Evolutionary conservation across 257 asterid genomes (phyloP), one percentile per base, ranked within the genome.

Genomic region (Forsythia viridissima): DNA sequence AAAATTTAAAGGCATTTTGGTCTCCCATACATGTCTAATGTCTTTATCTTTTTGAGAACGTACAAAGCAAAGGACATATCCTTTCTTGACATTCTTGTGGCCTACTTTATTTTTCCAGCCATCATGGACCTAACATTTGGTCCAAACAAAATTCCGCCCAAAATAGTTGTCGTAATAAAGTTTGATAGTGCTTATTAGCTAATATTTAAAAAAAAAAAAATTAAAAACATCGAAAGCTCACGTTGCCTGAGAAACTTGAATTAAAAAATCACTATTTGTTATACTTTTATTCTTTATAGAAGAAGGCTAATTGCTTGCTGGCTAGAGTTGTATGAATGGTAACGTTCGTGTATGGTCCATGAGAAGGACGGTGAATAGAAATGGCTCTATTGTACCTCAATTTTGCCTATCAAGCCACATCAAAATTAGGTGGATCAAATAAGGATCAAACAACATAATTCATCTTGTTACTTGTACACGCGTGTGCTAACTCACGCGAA

Each of bases 231-330:
- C 57, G 0, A 18, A 12, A 30, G 34, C 65, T 8, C 11, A 21
- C 18, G 66, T 21, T 5, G 36, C 4, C 66, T 5, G 30, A 57
- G 30, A 3, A 16, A 5, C 11, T 57, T 8, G 18, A n/a, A 57
- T 1, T 0, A 40, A 43, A 12, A 46, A 30, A 1, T 30, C 34
- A 30, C 34, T 30, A 30, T 30, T 30, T 30, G 4, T 3, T 11
- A 0, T 2, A 20, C n/a, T 75, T 78, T 46, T 44, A 61, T 59
- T 79, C 73, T 37, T 59, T 71, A 63, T 39, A 41, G 51, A 79
- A 18, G 63, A 78, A 79, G 77, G 79, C 37, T 73, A 79, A 73
- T 15, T 66, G 12, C 11, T 73, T 79, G 36, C 43, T 72, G 78
- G 78, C 3, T 38, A 52, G 78, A 72, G 30, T 7, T 59, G 40